Conservation (phyloP, 768 basidiomycete species). For the Holtermannia corniformis region DNA sequence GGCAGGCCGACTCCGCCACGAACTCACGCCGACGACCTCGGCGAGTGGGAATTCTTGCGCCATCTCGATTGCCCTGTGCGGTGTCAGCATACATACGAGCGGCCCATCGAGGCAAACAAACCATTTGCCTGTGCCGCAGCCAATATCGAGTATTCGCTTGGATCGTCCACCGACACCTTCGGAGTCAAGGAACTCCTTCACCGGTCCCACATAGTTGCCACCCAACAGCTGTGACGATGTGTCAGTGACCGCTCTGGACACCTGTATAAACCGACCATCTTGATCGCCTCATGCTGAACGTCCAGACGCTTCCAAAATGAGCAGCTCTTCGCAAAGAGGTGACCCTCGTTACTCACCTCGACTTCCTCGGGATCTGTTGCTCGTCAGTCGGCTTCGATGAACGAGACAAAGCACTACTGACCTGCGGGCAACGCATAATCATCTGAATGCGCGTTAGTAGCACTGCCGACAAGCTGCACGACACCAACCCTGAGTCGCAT, state of each 20-base stretch:
- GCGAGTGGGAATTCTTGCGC: conserved; percentile 13
- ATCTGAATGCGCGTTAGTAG: no score
- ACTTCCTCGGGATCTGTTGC: background rate
- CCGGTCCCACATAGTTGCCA: conserved; percentile 12
- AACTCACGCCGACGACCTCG: conserved; percentile 8
- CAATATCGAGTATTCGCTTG: conserved; percentile 9
- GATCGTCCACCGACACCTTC: background rate
- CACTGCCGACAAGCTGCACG: no score
- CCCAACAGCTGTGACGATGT: conserved; percentile 3
- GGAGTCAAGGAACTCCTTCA: conserved; percentile 2
- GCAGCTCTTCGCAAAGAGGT: background rate
- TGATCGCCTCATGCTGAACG: conserved; percentile 12
- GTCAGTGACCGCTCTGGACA: background rate
- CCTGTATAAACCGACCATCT: conserved; percentile 3
- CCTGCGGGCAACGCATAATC: conserved; percentile 10
- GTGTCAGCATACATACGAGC: no score
- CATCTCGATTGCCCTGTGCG: conserved; percentile 15
- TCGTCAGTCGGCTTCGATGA: background rate
- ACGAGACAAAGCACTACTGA: background rate
- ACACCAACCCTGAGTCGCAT: background rate
- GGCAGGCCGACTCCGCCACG: background rate
- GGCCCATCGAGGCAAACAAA: no score
- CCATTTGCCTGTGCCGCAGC: conserved; percentile 14
- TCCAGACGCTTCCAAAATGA: conserved; percentile 3
- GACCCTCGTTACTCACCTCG: background rate